Evolutionary conservation across 2,329 filamentous ascomycete genomes (phyloP).

Genomic region (Fusarium chaquense): DNA sequence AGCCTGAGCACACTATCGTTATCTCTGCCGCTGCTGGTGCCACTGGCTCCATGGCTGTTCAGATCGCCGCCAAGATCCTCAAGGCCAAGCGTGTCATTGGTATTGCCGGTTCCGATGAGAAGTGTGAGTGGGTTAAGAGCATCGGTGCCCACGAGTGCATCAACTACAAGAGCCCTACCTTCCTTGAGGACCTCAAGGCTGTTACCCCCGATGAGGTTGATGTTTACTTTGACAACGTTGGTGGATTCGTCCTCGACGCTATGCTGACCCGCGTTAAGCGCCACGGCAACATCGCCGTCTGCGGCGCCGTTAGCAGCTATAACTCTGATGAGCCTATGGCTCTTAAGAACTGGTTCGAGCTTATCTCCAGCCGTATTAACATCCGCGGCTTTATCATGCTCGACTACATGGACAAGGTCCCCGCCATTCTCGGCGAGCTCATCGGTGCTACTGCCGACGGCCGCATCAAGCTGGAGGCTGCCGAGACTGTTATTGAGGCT

Average conservation of each 20-base stretch:
- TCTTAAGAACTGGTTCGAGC: conserved; percentile 48
- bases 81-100: conserved; percentile 48
- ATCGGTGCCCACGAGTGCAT: conserved; percentile 48
- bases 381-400: conserved; percentile 49
- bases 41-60: conserved; percentile 49
- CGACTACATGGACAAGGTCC: conserved; percentile 48
- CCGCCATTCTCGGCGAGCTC: conserved; percentile 44
- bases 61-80: conserved; percentile 48
- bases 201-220: conserved; percentile 48
- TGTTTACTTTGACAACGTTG: conserved; percentile 50
- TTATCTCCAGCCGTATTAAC: conserved; percentile 45
- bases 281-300: conserved; percentile 45
- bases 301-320: conserved; percentile 46
- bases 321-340: conserved; percentile 48
- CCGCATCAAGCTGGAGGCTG: conserved; percentile 43
- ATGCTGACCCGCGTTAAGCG: conserved; percentile 49
- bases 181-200: conserved; percentile 45
- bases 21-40: conserved; percentile 48
- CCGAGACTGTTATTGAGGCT: conserved; percentile 46
- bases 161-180: conserved; percentile 50
- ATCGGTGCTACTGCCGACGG: conserved; percentile 48
- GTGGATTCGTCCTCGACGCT: conserved; percentile 45
- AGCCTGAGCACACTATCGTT: conserved; percentile 48
- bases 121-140: conserved; percentile 47
- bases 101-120: conserved; percentile 48